Conservation (phyloP, 805 yeast species). For the Candida khao-thaluensis region DNA sequence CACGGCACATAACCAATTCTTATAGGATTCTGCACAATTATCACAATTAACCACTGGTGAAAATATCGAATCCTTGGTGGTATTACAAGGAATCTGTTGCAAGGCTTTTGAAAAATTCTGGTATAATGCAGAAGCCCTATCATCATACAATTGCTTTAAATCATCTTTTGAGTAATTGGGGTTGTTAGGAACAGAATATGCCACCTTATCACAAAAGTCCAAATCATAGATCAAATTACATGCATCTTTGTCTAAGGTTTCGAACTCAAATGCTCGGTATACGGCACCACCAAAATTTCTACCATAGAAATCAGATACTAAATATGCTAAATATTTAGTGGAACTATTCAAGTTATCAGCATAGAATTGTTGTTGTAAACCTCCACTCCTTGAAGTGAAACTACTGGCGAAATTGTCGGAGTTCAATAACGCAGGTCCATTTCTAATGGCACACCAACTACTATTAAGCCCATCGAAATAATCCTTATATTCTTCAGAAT, state of each 20-base stretch:
- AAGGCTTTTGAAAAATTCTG: slow-evolving; percentile 71
- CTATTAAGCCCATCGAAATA: slow-evolving; percentile 41
- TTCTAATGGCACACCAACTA: slow-evolving; percentile 72
- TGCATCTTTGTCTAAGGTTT: slow-evolving; percentile 50
- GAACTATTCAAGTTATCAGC: slow-evolving; percentile 59
- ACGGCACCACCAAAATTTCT: slow-evolving; percentile 60
- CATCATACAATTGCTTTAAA: slow-evolving; percentile 53
- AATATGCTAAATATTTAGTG: slow-evolving; percentile 61
- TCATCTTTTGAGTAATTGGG: slow-evolving; percentile 15
- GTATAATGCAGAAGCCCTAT: slow-evolving; percentile 54
- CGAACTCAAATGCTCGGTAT: slow-evolving; percentile 55
- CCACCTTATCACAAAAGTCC: slow-evolving; percentile 76
- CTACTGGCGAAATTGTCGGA: slow-evolving; percentile 26
- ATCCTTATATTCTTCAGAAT: slow-evolving; percentile 37
- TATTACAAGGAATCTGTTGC: slow-evolving; percentile 74
- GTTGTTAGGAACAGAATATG: slow-evolving; percentile 77
- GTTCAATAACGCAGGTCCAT: slow-evolving; percentile 44
- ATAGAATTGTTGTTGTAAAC: slow-evolving; percentile 59
- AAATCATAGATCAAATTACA: slow-evolving; percentile 76
- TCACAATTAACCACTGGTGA: slow-evolving; percentile 75
- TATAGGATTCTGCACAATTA: slow-evolving; percentile 70
- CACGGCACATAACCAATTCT: slow-evolving; percentile 86
- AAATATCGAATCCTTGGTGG: slow-evolving; percentile 60
- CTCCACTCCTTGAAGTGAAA: slow-evolving; percentile 47
- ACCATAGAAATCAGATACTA: slow-evolving; percentile 50